Evolutionary conservation across 2,329 filamentous ascomycete genomes (phyloP).

Genomic region (Arthrocladium fulminans): DNA sequence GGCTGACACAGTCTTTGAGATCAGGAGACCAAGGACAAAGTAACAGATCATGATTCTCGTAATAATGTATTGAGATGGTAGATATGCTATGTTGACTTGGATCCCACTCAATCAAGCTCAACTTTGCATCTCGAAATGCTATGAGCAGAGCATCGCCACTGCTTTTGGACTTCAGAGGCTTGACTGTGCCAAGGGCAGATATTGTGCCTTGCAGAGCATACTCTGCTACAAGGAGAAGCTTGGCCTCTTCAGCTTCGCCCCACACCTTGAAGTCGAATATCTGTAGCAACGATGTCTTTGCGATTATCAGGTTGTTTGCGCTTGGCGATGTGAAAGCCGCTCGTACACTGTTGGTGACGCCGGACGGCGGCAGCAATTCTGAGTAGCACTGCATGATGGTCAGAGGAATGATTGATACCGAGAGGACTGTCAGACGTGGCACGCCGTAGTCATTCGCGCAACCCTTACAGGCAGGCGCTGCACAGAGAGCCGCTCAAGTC

Average conservation of each 20-base stretch:
- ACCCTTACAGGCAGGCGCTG: too few species aligned
- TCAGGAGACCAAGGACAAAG: slow-evolving; percentile 73
- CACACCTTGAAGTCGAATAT: slow-evolving; percentile 69
- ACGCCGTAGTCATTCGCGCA: too few species aligned
- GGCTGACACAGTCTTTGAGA: slow-evolving; percentile 66
- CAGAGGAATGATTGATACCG: too few species aligned
- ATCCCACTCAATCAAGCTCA: slow-evolving; percentile 92
- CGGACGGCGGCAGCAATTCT: slow-evolving; percentile 87
- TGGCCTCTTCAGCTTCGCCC: slow-evolving; percentile 48
- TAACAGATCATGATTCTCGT: slow-evolving; percentile 84
- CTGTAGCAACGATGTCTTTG: slow-evolving; percentile 86
- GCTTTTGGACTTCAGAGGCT: slow-evolving; percentile 61
- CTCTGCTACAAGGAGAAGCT: slow-evolving; percentile 76
- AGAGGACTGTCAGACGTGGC: background rate
- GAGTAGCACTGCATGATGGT: slow-evolving; percentile 87
- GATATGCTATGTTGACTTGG: slow-evolving; percentile 66
- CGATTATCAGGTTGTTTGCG: slow-evolving; percentile 78
- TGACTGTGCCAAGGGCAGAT: slow-evolving; percentile 71
- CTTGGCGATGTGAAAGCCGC: slow-evolving; percentile 68
- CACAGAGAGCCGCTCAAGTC: too few species aligned
- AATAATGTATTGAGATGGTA: slow-evolving; percentile 94
- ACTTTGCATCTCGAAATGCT: slow-evolving; percentile 81
- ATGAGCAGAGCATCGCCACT: slow-evolving; percentile 77
- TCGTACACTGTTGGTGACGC: slow-evolving; percentile 78
- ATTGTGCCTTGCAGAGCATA: slow-evolving; percentile 76